Base-by-base conservation (phyloP, 768 basidiomycete species). In the Kwoniella europaea region DNA sequence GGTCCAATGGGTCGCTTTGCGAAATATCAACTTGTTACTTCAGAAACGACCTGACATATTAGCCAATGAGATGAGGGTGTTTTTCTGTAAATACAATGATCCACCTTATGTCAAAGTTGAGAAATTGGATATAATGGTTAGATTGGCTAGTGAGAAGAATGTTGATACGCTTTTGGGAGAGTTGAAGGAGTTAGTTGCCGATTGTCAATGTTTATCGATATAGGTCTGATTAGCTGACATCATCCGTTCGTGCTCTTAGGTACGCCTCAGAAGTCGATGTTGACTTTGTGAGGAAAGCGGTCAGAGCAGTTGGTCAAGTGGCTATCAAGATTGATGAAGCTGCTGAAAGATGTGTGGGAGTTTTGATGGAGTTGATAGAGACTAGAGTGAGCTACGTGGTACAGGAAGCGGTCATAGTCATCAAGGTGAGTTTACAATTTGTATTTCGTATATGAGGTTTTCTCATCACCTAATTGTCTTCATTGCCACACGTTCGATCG, bases 51-150 rank as follows among this genome's bases (percentile, higher is more conserved):
- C 93, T 2, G 94, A 94, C 72, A 87, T 97, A 69, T 88, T 99
- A 10, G 89, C 91, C 7, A 97, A 92, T 84, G 96, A 99, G 84
- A 95, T 99, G 93, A 88, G 95, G 56, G 97, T 99, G 20, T 99
- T 99, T 84, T 99, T 98, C 87, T 98, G 96, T 89, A 99, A 99
- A 84, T 98, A 99, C 85, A 98, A 98, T 79, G 96, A 99, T 80
- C 96, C 96, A 5, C 85, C 96, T n/a, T 99, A 98, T 79, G 95
- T 98, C 82, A 99, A 99, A 84, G 89, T 98, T 63, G 97, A 98
- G 84, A 98, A 99, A 84, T 85, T 99, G 74, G 97, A 98, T 76
- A 97, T 98, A 81, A 99, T 99, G 97, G 92, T 98, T 62, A 88
- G 93, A 66, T 85, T 99, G 67, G 94, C 93, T 13, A 88, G 87